Evolutionary conservation across 768 basidiomycete genomes (phyloP).

Genomic region (Leccinum rimulosum): DNA sequence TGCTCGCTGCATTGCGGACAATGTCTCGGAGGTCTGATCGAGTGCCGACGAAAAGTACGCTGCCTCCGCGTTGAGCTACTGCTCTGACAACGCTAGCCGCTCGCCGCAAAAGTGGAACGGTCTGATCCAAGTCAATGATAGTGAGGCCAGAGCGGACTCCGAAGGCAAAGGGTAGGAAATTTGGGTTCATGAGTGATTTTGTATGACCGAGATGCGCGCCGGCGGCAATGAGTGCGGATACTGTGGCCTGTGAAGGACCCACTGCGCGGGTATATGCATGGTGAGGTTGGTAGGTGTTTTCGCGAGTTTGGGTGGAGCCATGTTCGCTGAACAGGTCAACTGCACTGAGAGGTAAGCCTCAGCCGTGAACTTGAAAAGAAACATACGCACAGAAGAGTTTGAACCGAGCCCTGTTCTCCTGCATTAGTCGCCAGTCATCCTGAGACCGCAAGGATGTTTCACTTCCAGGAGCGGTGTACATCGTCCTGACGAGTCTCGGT

Average conservation of each 20-base stretch:
- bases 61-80: slow-evolving; percentile 76
- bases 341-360: slow-evolving; percentile 29
- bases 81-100: slow-evolving; percentile 86
- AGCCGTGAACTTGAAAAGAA: slow-evolving; percentile 6
- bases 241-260: slow-evolving; percentile 60
- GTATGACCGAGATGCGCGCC: slow-evolving; percentile 95
- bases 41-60: slow-evolving; percentile 88
- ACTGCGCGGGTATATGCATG: slow-evolving; percentile 64
- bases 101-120: slow-evolving; percentile 85
- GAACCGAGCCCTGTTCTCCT: slow-evolving; percentile 53
- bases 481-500: slow-evolving; percentile 23
- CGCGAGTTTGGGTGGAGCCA: slow-evolving; percentile 73
- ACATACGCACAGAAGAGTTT: slow-evolving; percentile 51
- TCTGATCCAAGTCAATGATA: slow-evolving; percentile 93
- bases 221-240: slow-evolving; percentile 87
- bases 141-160: slow-evolving; percentile 87
- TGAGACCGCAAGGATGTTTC: slow-evolving; percentile 40
- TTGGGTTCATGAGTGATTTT: slow-evolving; percentile 78
- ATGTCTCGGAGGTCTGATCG: slow-evolving; percentile 72
- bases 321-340: slow-evolving; percentile 63
- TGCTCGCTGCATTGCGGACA: slow-evolving; percentile 75
- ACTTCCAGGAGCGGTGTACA: slow-evolving; percentile 30
- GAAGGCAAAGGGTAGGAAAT: slow-evolving; percentile 90
- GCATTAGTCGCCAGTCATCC: slow-evolving; percentile 66
- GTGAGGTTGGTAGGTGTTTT: slow-evolving; percentile 71